Evolutionary conservation across 2,329 filamentous ascomycete genomes (phyloP), one percentile per base, ranked within the genome.

Genomic region (Aspergillus fumigatiaffinis): DNA sequence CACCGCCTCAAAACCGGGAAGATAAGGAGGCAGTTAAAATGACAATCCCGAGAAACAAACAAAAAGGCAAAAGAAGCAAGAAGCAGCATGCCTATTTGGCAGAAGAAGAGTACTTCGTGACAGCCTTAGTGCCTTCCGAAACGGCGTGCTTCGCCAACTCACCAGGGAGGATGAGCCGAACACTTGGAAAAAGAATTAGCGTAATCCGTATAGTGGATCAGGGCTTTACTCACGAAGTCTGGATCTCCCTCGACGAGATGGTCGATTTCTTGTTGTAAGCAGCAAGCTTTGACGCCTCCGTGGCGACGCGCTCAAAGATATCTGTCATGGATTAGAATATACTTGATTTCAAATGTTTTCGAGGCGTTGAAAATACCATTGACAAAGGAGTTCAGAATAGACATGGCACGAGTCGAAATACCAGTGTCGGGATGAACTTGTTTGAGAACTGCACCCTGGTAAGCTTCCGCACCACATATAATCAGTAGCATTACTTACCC

Each of bases 221-320:
- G 23, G 28, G 4, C 1, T 21, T 38, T 17, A 80, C 84, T 66
- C 79, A 87, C 79, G 94, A 97, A 71, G 94, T 99, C 86, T 99
- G 94, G 76, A 99, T 99, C 83, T 99, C 94, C 75, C 94, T 90
- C 68, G 94, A 97, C 54, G 93, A 97, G 82, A 99, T 99, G 77
- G 94, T 99, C 52, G 93, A 97, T 87, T 99, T 99, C 90, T 97
- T 99, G 89, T 99, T 99, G 86, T 99, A 99, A 64, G 94, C 94
- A 69, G 94, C 94, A 61, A 99, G 89, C 89, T 99, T 99, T 77
- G 91, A 96, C 53, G 94, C 94, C 82, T 99, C 94, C 59, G 94
- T 97, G 66, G 94, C 94, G 70, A 99, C 93, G 71, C 94, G 92
- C 88, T 99, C 94, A 79, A 99, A 99, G 78, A 99, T 99, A 74